Conservation (phyloP, 1,284 basidiomycete genomes). For the Cerioporus squamosus region DNA sequence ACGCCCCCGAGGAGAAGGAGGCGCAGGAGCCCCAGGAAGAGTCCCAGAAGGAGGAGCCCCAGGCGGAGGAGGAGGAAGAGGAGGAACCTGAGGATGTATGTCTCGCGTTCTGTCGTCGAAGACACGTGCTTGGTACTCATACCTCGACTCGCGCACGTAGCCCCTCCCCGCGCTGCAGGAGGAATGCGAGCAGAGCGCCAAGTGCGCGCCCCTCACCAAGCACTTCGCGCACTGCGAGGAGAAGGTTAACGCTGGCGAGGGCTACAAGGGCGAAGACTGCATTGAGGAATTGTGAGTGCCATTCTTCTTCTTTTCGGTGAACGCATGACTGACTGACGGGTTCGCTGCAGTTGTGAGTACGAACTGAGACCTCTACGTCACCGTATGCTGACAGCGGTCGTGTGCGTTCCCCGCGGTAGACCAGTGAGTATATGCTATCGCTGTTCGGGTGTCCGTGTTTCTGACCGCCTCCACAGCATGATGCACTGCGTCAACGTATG, state of each 20-base stretch:
- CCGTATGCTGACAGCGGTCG: constrained; percentile 4
- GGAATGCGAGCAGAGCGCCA: constrained; percentile 71
- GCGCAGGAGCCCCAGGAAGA: constrained; percentile 35
- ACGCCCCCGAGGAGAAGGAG: constrained; percentile 53
- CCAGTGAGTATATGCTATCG: constrained; percentile 14
- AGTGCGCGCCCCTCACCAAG: constrained; percentile 76
- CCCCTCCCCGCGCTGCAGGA: constrained; percentile 71
- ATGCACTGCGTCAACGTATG: constrained; percentile 90
- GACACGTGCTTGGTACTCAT: neutral
- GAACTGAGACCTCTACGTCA: neutral
- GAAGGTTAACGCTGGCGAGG: constrained; percentile 85
- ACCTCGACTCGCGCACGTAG: constrained; percentile 39
- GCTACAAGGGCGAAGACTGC: constrained; percentile 88
- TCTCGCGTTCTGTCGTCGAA: constrained; percentile 21
- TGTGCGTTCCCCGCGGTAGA: constrained; percentile 5
- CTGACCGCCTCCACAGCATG: constrained; percentile 51
- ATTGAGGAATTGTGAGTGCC: constrained; percentile 82
- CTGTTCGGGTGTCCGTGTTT: constrained; percentile 40
- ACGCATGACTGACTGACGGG: neutral
- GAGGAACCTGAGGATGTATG: constrained; percentile 77
- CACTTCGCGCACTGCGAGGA: constrained; percentile 94
- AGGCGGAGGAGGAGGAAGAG: constrained; percentile 42
- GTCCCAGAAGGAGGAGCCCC: constrained; percentile 38
- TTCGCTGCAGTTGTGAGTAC: constrained; percentile 19
- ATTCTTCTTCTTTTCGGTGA: constrained; percentile 12